These are phyloP conservation scores for Penicillium crystallinum DNA, from an alignment of 495 filamentous ascomycete genomes.

Conservation along the genomic window DNA sequence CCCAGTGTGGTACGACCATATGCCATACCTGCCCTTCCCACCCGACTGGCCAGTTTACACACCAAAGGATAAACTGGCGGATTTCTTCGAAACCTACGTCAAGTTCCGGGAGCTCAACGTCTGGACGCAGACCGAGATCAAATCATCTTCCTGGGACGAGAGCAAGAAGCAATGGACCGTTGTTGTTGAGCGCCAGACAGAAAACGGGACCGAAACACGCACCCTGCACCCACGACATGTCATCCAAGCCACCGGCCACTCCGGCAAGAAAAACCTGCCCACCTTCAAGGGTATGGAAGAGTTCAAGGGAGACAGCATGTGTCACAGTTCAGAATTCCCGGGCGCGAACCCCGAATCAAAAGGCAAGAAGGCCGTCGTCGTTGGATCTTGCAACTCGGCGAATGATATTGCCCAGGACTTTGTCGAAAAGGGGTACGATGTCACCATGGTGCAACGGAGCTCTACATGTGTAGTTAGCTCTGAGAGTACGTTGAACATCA, in stretches of 20 bases:
- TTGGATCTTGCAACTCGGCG: slow-evolving; percentile 76
- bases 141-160: slow-evolving; percentile 49
- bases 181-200: slow-evolving; percentile 44
- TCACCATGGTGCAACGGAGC: slow-evolving; percentile 79
- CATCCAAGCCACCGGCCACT: slow-evolving; percentile 67
- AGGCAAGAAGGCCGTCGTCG: slow-evolving; percentile 65
- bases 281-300: slow-evolving; percentile 54
- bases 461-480: slow-evolving; percentile 65
- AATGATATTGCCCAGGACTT: slow-evolving; percentile 83
- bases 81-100: slow-evolving; percentile 73
- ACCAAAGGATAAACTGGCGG: slow-evolving; percentile 76
- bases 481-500: slow-evolving; percentile 47
- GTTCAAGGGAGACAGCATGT: slow-evolving; percentile 52
- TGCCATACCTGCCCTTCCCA: slow-evolving; percentile 70
- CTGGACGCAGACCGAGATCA: slow-evolving; percentile 57
- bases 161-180: slow-evolving; percentile 55
- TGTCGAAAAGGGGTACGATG: slow-evolving; percentile 73
- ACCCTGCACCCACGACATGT: slow-evolving; percentile 62
- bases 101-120: slow-evolving; percentile 71
- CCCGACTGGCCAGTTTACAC: slow-evolving; percentile 62
- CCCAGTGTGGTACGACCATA: slow-evolving; percentile 70
- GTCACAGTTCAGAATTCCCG: slow-evolving; percentile 66
- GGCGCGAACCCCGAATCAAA: slow-evolving; percentile 46
- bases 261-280: slow-evolving; percentile 63
- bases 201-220: slow-evolving; percentile 50